Evolutionary conservation across 331 rosid genomes (phyloP), one percentile per base, ranked within the genome.

Genomic region (Malus hybrid): DNA sequence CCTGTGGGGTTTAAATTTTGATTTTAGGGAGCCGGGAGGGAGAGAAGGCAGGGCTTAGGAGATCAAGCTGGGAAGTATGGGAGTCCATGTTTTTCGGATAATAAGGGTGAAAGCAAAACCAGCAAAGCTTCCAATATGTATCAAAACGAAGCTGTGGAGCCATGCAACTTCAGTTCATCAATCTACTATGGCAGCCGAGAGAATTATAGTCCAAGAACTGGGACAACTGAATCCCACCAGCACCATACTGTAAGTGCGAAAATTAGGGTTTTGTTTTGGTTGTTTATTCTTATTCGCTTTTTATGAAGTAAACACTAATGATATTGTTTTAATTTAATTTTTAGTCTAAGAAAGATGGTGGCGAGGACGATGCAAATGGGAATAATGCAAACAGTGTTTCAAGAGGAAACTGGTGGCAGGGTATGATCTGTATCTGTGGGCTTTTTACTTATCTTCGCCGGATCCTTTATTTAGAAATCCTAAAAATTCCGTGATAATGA

Each of bases 351-450:
- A 91, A 90, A 76, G 96, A 91, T 61, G 84, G 74, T 57, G 76
- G 76, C 18, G 88, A 86, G 18, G 91, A 77, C 33, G 91, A 89
- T 65, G 69, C 82, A 60, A 85, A 80, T 74, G 94, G 83, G 50
- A 83, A 73, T 50, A 83, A 83, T 74, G 79, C 93, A 22, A 84
- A 84, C 80, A 54, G 80, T 14, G 88, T 89, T 71, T 88, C 96
- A 42, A 83, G 98, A 39, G 98, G 97, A 76, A 91, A 93, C 80
- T 93, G 97, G 98, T 93, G 98, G 98, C 80, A 93, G 86, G 97
- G 97, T 91, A 87, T 24, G 79, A 65, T 39, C 4, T 39, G 0
- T 3, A 39, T 39, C 12, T 39, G 46, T 39, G 46, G 14, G 31
- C 12, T 77, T 3, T 14, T 60, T 28, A 9, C 16, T 44, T 14